Evolutionary conservation across 2,329 filamentous ascomycete species (phyloP).

Genomic region (Clonostachys rhizophaga): DNA sequence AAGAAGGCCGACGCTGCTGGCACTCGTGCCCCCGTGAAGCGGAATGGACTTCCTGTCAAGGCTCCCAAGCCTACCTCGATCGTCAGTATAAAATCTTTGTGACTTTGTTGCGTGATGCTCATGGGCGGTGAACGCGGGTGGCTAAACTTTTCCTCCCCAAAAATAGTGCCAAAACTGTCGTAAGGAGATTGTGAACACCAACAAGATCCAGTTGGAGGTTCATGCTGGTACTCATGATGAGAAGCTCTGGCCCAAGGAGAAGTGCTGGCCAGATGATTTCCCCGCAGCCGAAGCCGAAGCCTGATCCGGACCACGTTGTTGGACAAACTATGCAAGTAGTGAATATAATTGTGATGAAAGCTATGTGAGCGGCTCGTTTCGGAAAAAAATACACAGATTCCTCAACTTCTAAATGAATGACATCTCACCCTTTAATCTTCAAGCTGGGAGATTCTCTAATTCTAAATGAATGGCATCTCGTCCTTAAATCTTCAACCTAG

Average conservation of each 20-base stretch:
- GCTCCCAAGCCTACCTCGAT: slow-evolving; percentile 34
- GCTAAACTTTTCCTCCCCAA: slow-evolving; percentile 6
- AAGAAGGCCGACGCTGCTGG: slow-evolving; percentile 49
- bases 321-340: too few relatives aligned
- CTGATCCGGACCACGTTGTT: too few relatives aligned
- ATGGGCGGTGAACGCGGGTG: background rate
- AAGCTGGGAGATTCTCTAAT: too few relatives aligned
- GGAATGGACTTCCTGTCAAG: slow-evolving; percentile 51
- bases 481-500: too few relatives aligned
- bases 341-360: too few relatives aligned
- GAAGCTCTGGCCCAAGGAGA: slow-evolving; percentile 49
- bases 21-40: slow-evolving; percentile 46
- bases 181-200: slow-evolving; percentile 46
- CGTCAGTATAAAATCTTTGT: slow-evolving; percentile 4
- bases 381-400: too few relatives aligned
- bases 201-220: slow-evolving; percentile 44
- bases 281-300: background rate
- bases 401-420: too few relatives aligned
- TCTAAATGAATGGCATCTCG: too few relatives aligned
- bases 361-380: too few relatives aligned
- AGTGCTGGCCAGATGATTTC: slow-evolving; percentile 52
- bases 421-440: too few relatives aligned
- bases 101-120: slow-evolving; percentile 5
- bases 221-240: slow-evolving; percentile 46
- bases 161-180: slow-evolving; percentile 43